phyloP scores from a whole-genome alignment of 2,329 filamentous ascomycete species.

The Botrytis medusae region DNA sequence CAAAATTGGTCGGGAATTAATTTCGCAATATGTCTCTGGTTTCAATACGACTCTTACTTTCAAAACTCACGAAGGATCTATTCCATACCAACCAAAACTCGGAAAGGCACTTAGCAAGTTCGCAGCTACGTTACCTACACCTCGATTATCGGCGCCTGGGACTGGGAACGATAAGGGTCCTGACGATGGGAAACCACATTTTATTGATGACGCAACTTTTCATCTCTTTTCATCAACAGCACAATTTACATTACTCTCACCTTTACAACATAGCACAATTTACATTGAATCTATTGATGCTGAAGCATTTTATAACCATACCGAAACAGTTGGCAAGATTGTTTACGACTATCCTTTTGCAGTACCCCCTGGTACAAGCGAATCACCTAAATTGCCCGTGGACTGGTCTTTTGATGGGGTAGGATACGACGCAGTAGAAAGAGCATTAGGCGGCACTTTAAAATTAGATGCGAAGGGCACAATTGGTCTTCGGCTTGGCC shows the following conservation, averaged over 20 bases:
- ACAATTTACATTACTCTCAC: constrained; percentile 78
- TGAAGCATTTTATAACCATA: constrained; percentile 80
- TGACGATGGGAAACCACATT: constrained; percentile 55
- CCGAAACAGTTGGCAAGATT: constrained; percentile 75
- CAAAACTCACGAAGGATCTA: constrained; percentile 66
- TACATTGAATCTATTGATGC: constrained; percentile 80
- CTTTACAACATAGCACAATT: constrained; percentile 69
- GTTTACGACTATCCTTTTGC: constrained; percentile 71
- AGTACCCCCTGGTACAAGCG: constrained; percentile 70
- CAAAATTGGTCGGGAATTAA: constrained; percentile 64
- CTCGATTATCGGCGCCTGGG: constrained; percentile 58
- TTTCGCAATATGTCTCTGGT: constrained; percentile 86
- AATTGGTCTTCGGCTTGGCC: constrained; percentile 71
- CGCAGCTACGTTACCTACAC: constrained; percentile 69
- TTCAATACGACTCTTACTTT: constrained; percentile 80
- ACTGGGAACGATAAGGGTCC: constrained; percentile 42
- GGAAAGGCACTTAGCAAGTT: constrained; percentile 72
- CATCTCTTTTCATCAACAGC: constrained; percentile 86
- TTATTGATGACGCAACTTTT: constrained; percentile 83
- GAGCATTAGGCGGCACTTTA: constrained; percentile 76
- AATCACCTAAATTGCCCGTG: constrained; percentile 77
- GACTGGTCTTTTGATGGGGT: constrained; percentile 74
- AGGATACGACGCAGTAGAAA: constrained; percentile 77
- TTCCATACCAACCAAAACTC: constrained; percentile 71
- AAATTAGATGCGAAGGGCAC: constrained; percentile 76